Percentiles rank a stretch among this genome's conserved stretches.
Conservation (phyloP, 1,139 yeast genomes). For the Saccharomycopsis hybrid region DNA sequence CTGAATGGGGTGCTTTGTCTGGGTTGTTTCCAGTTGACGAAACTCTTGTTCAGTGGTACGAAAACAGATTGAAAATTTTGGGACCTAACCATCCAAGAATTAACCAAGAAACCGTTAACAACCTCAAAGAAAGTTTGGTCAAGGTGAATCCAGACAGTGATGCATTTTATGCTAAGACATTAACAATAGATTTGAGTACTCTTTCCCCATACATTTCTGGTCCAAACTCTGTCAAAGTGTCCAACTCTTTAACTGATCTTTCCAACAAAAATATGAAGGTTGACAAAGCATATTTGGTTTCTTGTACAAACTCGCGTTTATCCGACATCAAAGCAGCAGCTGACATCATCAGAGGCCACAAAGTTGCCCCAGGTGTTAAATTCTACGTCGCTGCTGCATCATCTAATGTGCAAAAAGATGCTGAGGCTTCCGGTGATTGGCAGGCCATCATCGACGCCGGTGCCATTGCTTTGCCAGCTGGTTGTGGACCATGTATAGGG, state of each 20-base stretch:
- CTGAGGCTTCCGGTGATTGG: slow-evolving; percentile 91
- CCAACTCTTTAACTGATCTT: slow-evolving; percentile 70
- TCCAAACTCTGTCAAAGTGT: slow-evolving; percentile 92
- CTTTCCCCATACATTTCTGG: slow-evolving; percentile 92
- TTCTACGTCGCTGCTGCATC: slow-evolving; percentile 98
- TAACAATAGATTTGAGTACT: slow-evolving; percentile 74
- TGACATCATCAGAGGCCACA: slow-evolving; percentile 67
- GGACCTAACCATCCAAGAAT: slow-evolving; percentile 79
- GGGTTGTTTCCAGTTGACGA: slow-evolving; percentile 94
- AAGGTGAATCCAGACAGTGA: slow-evolving; percentile 52
- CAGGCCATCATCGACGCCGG: slow-evolving; percentile 84
- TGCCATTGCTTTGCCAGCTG: slow-evolving; percentile 92
- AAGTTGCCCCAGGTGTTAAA: slow-evolving; percentile 83
- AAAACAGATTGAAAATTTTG: slow-evolving; percentile 59
- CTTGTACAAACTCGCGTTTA: slow-evolving; percentile 92
- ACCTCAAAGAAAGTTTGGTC: slow-evolving; percentile 38
- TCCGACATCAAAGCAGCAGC: slow-evolving; percentile 96
- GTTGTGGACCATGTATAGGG: slow-evolving; percentile 99
- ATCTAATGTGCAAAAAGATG: slow-evolving; percentile 84
- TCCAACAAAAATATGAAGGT: slow-evolving; percentile 68
- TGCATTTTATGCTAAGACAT: slow-evolving; percentile 82
- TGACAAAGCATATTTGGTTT: slow-evolving; percentile 93
- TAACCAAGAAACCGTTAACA: slow-evolving; percentile 49
- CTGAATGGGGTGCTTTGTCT: slow-evolving; percentile 99
- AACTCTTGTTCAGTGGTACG: slow-evolving; percentile 70